Base-by-base conservation (phyloP, 805 yeast species). In the Sugiyamaella marilandica region DNA sequence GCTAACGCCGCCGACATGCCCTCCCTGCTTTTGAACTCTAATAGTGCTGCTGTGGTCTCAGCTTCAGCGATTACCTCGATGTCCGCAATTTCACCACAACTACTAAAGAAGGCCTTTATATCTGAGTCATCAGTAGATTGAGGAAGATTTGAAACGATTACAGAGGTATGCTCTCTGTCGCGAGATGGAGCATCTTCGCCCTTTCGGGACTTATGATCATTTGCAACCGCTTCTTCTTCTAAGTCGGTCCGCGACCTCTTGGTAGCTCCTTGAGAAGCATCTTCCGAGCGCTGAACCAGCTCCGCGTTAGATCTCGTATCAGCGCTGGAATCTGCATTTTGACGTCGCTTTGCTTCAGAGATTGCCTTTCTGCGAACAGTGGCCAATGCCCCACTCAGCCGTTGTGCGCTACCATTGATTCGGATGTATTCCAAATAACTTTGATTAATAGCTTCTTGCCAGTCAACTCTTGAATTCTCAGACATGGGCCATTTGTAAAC, bases 1-100 rank as follows among this genome's bases (percentile, higher is more conserved):
- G 91, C 82, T 44, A 84, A 65, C 0, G 89, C 87, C 2, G 83
- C 67, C 1, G 81, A 65, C 1, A 83, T 75, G 32, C 73, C 81
- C 8, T 68, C 66, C 49, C 77, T 76, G 2, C 62, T 63, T 0
- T 71, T 53, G 57, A 85, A 82, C 59, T 86, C 95, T 1, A 87
- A 61, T n/a, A 77, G 70, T 0, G 88, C 89, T 36, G 70, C 62
- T 2, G 67, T 54, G 0, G 53, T 55, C 1, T 51, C 60, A 2
- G 14, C 18, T 36, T 18, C 45, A 10, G 14, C 11, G 32, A 61
- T 45, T 0, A 68, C 41, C 0, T 63, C 66, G 1, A 80, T 57
- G 14, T 73, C 73, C 33, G 66, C 61, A 2, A 83, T 74, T 0
- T 55, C 62, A 1, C 94, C 95, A 67, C 91, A 87, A 26, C 80